Percentiles rank a stretch among this genome's conserved stretches.
phyloP scores from a whole-genome alignment of 768 basidiomycete genomes.

The Mycena metata region DNA sequence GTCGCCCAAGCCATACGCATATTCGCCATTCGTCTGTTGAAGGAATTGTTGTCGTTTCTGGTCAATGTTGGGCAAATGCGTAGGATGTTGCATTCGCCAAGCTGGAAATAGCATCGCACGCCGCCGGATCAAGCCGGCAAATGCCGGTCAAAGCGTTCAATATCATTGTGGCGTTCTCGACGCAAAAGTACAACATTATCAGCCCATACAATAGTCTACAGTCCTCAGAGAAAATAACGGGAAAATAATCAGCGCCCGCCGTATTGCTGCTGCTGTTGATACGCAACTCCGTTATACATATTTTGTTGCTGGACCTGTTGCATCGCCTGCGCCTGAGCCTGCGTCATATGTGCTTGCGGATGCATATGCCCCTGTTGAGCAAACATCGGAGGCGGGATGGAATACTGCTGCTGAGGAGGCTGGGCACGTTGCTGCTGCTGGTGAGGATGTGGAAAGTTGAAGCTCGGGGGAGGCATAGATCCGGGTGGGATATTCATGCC shows the following conservation, averaged over 20 bases:
- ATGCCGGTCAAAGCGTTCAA: slow-evolving; percentile 12
- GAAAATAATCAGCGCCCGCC: slow-evolving; percentile 28
- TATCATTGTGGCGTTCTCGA: background rate
- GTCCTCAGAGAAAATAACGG: background rate
- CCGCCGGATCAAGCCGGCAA: background rate
- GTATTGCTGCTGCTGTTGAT: slow-evolving; percentile 33
- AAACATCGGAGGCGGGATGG: slow-evolving; percentile 39
- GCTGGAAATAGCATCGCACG: too few species aligned
- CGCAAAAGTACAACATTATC: too few species aligned
- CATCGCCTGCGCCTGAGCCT: slow-evolving; percentile 33
- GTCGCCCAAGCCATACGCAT: slow-evolving; percentile 34
- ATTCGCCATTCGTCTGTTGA: slow-evolving; percentile 9
- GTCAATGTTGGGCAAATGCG: slow-evolving; percentile 23
- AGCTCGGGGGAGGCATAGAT: slow-evolving; percentile 76
- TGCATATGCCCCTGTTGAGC: slow-evolving; percentile 43
- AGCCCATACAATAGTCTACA: slow-evolving; percentile 13
- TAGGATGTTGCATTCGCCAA: slow-evolving; percentile 26
- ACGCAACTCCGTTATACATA: slow-evolving; percentile 25
- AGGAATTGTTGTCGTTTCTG: slow-evolving; percentile 28
- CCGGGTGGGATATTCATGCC: slow-evolving; percentile 61
- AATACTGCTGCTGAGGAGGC: slow-evolving; percentile 34
- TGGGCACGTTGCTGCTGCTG: slow-evolving; percentile 60
- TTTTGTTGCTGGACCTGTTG: slow-evolving; percentile 32
- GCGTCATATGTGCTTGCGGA: slow-evolving; percentile 30
- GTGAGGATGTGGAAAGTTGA: slow-evolving; percentile 77